Conservation (phyloP, 2,329 filamentous ascomycete species). For the Acephala macrosclerotiorum region DNA sequence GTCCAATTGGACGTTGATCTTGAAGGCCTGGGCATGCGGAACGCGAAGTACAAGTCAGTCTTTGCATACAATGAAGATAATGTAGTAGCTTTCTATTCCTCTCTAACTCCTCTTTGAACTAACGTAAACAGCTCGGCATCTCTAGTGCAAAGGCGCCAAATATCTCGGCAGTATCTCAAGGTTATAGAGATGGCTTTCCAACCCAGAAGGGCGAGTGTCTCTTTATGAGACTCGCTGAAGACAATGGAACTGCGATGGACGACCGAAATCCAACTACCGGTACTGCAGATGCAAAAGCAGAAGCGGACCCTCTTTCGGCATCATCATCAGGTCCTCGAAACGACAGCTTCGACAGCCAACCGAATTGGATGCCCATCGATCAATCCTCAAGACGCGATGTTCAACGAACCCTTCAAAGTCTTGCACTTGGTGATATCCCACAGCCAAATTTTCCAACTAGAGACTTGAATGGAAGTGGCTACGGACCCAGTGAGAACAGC, state of each 20-base stretch:
- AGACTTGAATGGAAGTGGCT: constrained; percentile 46
- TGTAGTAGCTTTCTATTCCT: constrained; percentile 34
- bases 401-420: constrained; percentile 33
- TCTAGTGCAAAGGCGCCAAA: constrained; percentile 32
- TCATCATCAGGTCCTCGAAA: constrained; percentile 16
- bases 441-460: constrained; percentile 13
- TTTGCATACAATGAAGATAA: constrained; percentile 50
- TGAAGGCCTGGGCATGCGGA: constrained; percentile 72
- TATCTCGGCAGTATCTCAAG: constrained; percentile 19
- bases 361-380: constrained; percentile 32
- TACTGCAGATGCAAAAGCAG: constrained; percentile 3
- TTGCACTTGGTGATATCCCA: constrained; percentile 31
- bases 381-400: constrained; percentile 26
- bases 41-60: constrained; percentile 64
- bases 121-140: constrained; percentile 37
- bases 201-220: constrained; percentile 28
- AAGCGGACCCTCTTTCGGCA: constrained; percentile 25
- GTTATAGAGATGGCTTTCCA: not conserved
- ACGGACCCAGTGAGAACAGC: constrained; percentile 51
- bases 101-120: constrained; percentile 15
- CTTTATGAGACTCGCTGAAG: constrained; percentile 23
- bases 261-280: constrained; percentile 18
- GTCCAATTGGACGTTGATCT: constrained; percentile 93
- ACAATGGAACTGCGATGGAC: constrained; percentile 20
- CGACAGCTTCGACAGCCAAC: constrained; percentile 23